phyloP scores from a whole-genome alignment of 202 grass and related monocot species.

The Sporobolus alterniflorus region DNA sequence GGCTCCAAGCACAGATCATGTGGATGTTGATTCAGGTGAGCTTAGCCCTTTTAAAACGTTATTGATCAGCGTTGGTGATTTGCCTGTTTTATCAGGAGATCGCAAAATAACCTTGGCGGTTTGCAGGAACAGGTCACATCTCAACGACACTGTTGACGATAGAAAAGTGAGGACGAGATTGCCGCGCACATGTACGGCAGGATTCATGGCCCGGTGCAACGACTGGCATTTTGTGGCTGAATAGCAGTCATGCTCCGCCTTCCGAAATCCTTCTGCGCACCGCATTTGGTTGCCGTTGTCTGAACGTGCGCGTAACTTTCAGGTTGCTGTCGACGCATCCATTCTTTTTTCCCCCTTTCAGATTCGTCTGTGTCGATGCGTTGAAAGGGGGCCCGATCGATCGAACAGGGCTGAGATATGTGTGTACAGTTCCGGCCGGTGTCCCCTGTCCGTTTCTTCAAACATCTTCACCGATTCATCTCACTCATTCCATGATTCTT shows the following conservation, averaged over 20 bases:
- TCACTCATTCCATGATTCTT: neutral
- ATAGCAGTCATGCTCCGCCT: neutral
- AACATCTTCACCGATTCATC: conserved; percentile 10
- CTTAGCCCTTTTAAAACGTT: no score
- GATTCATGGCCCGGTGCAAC: neutral
- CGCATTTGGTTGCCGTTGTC: conserved; percentile 15
- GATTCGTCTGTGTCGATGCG: neutral
- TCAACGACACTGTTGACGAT: neutral
- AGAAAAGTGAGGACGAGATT: conserved; percentile 13
- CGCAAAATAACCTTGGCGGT: neutral
- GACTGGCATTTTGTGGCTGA: neutral
- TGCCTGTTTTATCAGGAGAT: neutral
- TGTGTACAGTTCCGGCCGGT: no score
- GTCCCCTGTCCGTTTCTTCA: conserved; percentile 1
- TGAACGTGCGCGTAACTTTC: conserved; percentile 33
- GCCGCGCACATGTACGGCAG: neutral
- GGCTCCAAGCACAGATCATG: no score
- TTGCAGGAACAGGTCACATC: neutral
- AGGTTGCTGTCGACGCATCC: neutral
- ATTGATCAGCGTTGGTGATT: neutral
- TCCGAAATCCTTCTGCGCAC: neutral
- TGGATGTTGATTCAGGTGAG: no score
- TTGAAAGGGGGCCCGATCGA: neutral
- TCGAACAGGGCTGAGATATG: neutral
- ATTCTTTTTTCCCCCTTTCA: neutral